Evolutionary conservation across 2,329 filamentous ascomycete genomes (phyloP), one percentile per base, ranked within the genome.

Genomic region (Colletotrichum sp.): DNA sequence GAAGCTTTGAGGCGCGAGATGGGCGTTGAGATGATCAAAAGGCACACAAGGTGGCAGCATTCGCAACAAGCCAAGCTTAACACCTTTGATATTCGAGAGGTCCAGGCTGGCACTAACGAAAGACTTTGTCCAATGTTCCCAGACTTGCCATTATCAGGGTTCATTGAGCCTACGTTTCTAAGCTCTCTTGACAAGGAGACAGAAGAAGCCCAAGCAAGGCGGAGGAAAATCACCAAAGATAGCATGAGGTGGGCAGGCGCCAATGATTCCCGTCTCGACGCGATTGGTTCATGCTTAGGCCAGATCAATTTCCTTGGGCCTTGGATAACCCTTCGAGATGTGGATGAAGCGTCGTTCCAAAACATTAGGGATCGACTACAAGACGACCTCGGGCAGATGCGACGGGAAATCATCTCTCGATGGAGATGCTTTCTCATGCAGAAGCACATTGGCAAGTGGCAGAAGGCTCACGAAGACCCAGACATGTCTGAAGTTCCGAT

Each of bases 211-310:
- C 8, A 28, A 58, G 4, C 0, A 9, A 9, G 0, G 0, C 55
- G 55, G 15, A 58, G 26, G 0, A 0, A 24, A 9, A 8, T 58
- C 0, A 0, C 55, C 1, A 58, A 0, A 18, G 26, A 28, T 0
- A 58, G 24, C 16, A 58, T 58, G 55, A 58, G 13, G 0, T 58
- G 55, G 55, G 21, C 24, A 28, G 55, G 55, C 24, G 5, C 13
- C 1, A 15, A 24, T 26, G 9, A 26, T 13, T 18, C 26, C 13
- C 55, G 24, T 28, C 55, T 58, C 15, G 55, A 58, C 8, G 21
- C 0, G 21, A 58, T 58, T 28, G 55, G 55, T 24, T 26, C 55
- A 13, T 58, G 55, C 24, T 2, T 58, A 28, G 55, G 55, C 16
- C 24, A 28, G 16, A 0, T 58, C 55, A 58, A 58, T 21, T 58